Evolutionary conservation across 441 rosid genomes (phyloP).

Genomic region (Oxalis stricta): DNA sequence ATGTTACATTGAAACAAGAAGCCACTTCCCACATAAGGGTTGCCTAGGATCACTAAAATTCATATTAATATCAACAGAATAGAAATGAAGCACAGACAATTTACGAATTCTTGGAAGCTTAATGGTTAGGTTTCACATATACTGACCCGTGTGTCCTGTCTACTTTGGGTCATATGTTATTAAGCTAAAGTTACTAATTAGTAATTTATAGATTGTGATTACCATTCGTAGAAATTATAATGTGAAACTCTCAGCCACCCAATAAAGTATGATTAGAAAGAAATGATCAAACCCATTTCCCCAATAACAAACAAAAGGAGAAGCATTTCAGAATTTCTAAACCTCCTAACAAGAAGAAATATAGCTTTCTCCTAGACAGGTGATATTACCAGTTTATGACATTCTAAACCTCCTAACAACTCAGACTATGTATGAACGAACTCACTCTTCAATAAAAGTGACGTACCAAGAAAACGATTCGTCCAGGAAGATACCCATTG

Average conservation of each 20-base stretch:
- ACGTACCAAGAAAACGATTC: conserved; percentile 95
- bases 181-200: background rate
- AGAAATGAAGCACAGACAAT: background rate
- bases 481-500: conserved; percentile 97
- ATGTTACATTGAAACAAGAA: background rate
- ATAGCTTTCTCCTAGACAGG: background rate
- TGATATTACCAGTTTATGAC: background rate
- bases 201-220: background rate
- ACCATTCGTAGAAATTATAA: background rate
- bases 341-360: background rate
- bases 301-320: background rate
- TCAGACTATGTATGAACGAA: conserved; percentile 5
- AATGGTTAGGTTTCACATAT: background rate
- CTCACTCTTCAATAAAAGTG: conserved; percentile 2
- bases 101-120: background rate
- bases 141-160: background rate
- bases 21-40: background rate
- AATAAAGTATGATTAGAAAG: too few species aligned
- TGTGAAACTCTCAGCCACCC: too few species aligned
- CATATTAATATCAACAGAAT: background rate
- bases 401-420: background rate
- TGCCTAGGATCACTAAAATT: background rate
- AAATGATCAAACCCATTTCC: background rate
- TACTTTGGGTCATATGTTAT: background rate
- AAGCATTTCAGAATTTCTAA: background rate